Conservation (phyloP, 495 filamentous ascomycete genomes). For the Pyrenula aspistea region DNA sequence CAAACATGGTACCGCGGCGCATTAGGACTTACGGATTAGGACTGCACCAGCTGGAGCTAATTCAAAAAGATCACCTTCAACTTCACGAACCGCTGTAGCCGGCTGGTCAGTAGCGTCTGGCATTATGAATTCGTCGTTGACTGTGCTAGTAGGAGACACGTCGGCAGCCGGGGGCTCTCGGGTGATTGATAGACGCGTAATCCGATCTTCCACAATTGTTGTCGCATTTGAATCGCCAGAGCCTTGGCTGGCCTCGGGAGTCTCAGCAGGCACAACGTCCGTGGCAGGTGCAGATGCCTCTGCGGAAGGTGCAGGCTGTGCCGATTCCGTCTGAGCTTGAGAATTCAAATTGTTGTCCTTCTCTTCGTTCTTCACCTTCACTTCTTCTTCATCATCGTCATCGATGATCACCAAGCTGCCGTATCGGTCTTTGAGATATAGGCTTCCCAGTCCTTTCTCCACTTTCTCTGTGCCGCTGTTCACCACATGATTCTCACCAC, state of each 20-base stretch:
- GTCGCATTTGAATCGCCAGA: conserved; percentile 4
- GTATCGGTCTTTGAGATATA: neutral
- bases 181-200: conserved; percentile 11
- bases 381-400: neutral
- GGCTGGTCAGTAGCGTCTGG: neutral
- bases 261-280: too few relatives aligned
- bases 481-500: too few relatives aligned
- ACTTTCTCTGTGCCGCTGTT: too few relatives aligned
- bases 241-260: too few relatives aligned
- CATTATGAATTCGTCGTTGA: conserved; percentile 3
- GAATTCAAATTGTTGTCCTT: too few relatives aligned
- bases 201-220: conserved; percentile 9
- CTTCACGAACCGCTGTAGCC: conserved; percentile 8
- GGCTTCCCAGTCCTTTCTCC: neutral
- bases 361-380: too few relatives aligned
- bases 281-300: too few relatives aligned
- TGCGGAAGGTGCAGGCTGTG: too few relatives aligned
- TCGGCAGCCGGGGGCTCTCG: conserved; percentile 8
- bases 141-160: too few relatives aligned
- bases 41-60: conserved; percentile 24
- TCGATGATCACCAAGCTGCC: neutral
- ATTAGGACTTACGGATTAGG: conserved; percentile 26
- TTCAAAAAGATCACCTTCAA: conserved; percentile 29
- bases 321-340: too few relatives aligned
- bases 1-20: too few relatives aligned